Evolutionary conservation across 148 eudicot genomes (phyloP), one percentile per base, ranked within the genome.

Genomic region (Agrostemma githago): DNA sequence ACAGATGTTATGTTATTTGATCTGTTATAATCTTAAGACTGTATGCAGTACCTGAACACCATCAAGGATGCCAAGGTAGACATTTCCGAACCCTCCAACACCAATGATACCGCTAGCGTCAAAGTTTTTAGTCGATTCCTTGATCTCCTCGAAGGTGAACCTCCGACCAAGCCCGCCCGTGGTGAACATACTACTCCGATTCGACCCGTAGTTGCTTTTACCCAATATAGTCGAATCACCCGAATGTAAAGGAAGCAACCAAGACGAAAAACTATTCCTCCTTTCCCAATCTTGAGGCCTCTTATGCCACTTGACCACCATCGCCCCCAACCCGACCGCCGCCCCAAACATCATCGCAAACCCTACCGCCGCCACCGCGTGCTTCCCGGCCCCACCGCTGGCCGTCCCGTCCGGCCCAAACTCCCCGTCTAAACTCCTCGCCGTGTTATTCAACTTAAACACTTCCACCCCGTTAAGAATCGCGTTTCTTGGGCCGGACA

Each of bases 311-410:
- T 85, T 92, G 15, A 92, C 83, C 53, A 88, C 97, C 88, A 92
- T 85, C 8, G 96, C 89, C 39, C 97, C 97, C 19, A 92, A 75
- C 8, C 97, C 96, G 4, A 90, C 86, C 76, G 90, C 90, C 3
- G 97, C 97, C 0, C 97, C 97, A 57, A 92, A 92, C 97, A 92
- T 92, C 97, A 92, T 92, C 0, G 96, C 96, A 43, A 92, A 90
- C 38, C 97, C 97, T 0, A 92, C 93, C 0, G 88, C 90, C 0
- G 93, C 97, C 46, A 92, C 93, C 0, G 89, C 73, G 8, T 77
- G 84, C 61, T 56, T 81, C 2, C 79, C 64, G 4, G 42, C 0
- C 19, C 77, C 80, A 12, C 16, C 4, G 0, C 61, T 73, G 0
- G 70, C 44, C 40, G 14, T 76, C 9, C 92, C 91, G 46, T 85